Evolutionary conservation across 306 rosid species (phyloP), one percentile per base, ranked within the genome.

Genomic region (Biancaea sappan): DNA sequence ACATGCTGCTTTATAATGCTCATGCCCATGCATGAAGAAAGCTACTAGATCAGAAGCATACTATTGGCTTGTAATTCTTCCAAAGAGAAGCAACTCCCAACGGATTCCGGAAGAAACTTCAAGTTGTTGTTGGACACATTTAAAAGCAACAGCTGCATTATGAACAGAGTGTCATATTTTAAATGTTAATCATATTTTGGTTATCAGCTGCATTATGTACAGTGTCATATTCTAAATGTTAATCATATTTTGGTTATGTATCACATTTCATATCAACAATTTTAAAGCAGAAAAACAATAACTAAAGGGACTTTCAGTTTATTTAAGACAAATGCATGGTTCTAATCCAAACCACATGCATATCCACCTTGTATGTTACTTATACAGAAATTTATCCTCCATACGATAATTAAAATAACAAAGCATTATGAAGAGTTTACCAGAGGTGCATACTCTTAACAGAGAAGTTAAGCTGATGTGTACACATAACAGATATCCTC

Each of bases 51-150:
- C 14, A 72, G 58, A 80, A 72, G 66, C 69, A 50, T 84, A 95
- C 99, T 96, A 80, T 92, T 82, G 46, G 99, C 97, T 85, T 95
- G 93, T 79, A 95, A 78, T 83, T 95, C 99, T 95, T 95, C 99
- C 65, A 95, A 81, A 76, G 97, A 95, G 86, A 87, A 87, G 85
- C 98, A 95, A 82, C 96, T 86, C 69, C 99, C 99, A 46, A 95
- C 85, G 72, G 99, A 95, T 81, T 95, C 99, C 38, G 99, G 99
- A 62, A 95, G 93, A 76, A 86, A 88, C 73, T 82, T 82, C 53
- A 95, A 78, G 83, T 92, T 84, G 91, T 94, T 94, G 54, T 82
- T 92, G 26, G 99, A 87, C 75, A 90, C 91, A 75, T 95, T 88
- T 77, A 95, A 83, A 81, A 95, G 83, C 82, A 82, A 73, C 62